These are phyloP conservation scores for Diplodia mutila DNA, from an alignment of 2,329 filamentous ascomycete species.

Conservation along the genomic window DNA sequence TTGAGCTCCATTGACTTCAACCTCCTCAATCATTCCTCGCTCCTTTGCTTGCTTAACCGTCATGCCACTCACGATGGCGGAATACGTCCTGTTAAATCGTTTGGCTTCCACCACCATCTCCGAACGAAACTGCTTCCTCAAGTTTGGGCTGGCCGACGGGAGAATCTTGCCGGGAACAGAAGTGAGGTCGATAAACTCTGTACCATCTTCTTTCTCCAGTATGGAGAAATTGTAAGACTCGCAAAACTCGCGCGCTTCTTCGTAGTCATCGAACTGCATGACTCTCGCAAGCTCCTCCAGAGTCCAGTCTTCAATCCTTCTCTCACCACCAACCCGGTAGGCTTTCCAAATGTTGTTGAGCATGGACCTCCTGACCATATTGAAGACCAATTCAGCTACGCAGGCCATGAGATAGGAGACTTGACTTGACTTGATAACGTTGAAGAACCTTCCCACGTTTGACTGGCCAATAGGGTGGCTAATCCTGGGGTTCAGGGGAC, in stretches of 20 bases:
- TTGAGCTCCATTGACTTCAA: constrained; percentile 36
- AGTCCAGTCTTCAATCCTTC: constrained; percentile 60
- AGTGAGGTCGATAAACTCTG: constrained; percentile 57
- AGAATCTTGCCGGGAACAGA: constrained; percentile 46
- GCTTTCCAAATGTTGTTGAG: constrained; percentile 60
- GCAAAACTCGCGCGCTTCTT: constrained; percentile 59
- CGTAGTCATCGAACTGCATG: constrained; percentile 60
- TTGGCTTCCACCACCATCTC: constrained; percentile 61
- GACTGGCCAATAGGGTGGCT: constrained; percentile 60
- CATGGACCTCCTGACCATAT: constrained; percentile 59
- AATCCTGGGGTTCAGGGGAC: constrained; percentile 54
- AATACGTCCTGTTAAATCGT: constrained; percentile 58
- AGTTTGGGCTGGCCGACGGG: constrained; percentile 34
- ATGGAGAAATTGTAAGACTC: constrained; percentile 58
- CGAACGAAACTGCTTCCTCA: constrained; percentile 58
- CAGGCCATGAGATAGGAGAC: constrained; percentile 67
- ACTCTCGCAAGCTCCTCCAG: constrained; percentile 55
- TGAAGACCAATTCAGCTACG: constrained; percentile 66
- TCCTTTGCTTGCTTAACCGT: constrained; percentile 55
- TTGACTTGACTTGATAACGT: constrained; percentile 56
- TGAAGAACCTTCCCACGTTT: constrained; percentile 63
- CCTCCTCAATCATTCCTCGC: constrained; percentile 53
- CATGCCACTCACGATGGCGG: constrained; percentile 61
- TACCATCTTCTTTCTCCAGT: constrained; percentile 49
- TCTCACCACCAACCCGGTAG: constrained; percentile 56